phyloP scores from a whole-genome alignment of 2,329 filamentous ascomycete genomes.

The Catunica adiposa region DNA sequence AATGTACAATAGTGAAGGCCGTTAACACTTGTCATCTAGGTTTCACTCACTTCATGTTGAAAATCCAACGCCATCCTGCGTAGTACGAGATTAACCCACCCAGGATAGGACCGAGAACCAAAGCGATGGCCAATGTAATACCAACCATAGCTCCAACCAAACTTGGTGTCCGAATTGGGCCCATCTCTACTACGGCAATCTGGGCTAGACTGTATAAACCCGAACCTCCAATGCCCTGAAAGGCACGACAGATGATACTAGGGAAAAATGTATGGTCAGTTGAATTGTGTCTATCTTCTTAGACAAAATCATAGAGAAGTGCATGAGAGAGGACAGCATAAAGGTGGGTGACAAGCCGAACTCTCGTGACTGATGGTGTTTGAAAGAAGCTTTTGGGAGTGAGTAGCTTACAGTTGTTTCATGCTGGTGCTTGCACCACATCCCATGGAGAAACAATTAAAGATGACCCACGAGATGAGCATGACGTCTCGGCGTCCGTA shows the following conservation, averaged over 20 bases:
- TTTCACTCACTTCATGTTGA: slow-evolving; percentile 40
- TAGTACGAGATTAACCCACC: slow-evolving; percentile 39
- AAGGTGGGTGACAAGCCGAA: not conserved
- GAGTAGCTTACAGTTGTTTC: slow-evolving; percentile 29
- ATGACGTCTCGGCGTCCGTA: slow-evolving; percentile 38
- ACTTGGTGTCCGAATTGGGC: slow-evolving; percentile 34
- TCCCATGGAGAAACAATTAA: slow-evolving; percentile 37
- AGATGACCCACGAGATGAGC: slow-evolving; percentile 35
- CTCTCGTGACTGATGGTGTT: not conserved
- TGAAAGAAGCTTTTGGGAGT: not conserved
- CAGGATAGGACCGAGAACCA: slow-evolving; percentile 41
- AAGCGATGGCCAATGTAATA: slow-evolving; percentile 38
- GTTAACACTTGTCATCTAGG: not conserved
- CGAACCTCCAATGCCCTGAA: slow-evolving; percentile 45
- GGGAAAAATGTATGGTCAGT: not conserved
- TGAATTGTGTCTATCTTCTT: not conserved
- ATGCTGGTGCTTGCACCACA: slow-evolving; percentile 35
- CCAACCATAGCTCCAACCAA: slow-evolving; percentile 39
- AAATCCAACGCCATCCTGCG: slow-evolving; percentile 41
- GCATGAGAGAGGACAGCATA: not conserved
- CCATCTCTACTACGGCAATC: slow-evolving; percentile 39
- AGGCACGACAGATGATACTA: slow-evolving; percentile 40
- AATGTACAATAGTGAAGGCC: too few relatives aligned
- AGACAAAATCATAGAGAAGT: not conserved
- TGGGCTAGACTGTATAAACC: slow-evolving; percentile 45